Evolutionary conservation across 2,329 filamentous ascomycete species (phyloP), one percentile per base, ranked within the genome.

Genomic region (Calonectria hongkongensis): DNA sequence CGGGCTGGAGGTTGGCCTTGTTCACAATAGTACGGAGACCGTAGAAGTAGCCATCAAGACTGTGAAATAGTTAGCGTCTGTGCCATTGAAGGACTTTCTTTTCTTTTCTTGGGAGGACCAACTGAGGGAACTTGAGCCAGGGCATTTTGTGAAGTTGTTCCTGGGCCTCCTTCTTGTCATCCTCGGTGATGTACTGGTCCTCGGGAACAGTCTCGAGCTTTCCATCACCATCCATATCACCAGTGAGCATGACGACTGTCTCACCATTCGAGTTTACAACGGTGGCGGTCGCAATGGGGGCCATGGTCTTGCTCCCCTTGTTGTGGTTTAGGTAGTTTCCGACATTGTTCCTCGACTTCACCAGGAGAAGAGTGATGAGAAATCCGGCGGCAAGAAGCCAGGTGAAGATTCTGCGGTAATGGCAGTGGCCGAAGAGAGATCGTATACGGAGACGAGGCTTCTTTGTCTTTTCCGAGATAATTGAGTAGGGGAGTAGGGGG

Each of bases 21-120:
- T 89, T 86, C 2, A 95, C 92, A 70, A 98, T 83, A 0, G 91
- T 91, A 77, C 92, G 91, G 68, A 98, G 88, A 6, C 95, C 95
- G 48, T 93, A 92, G 83, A 94, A 95, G 82, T 96, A 98, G 54
- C 93, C 90, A 76, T 93, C 92, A 68, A 98, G 91, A 78, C 96
- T 97, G 74, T 16, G 8, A 39, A 41, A 25, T 48, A 48, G 64
- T 80, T 78, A 80, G 78, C 54, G 27, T 63, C 25, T 39, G 3
- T 48, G 36, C 2, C 7, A 64, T 66, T 41, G 30, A 28, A 10
- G 15, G n/a, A 21, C 21, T 21, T 21, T 7, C 3, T 15, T 21
- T n/a, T 54, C 7, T 15, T 12, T 2, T 21, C 8, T 9, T 27
- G 54, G 36, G 48, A 27, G 28, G 21, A 81, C 83, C 36, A 76